Evolutionary conservation across 805 yeast species (phyloP).

Genomic region (Pichia ethanolica): DNA sequence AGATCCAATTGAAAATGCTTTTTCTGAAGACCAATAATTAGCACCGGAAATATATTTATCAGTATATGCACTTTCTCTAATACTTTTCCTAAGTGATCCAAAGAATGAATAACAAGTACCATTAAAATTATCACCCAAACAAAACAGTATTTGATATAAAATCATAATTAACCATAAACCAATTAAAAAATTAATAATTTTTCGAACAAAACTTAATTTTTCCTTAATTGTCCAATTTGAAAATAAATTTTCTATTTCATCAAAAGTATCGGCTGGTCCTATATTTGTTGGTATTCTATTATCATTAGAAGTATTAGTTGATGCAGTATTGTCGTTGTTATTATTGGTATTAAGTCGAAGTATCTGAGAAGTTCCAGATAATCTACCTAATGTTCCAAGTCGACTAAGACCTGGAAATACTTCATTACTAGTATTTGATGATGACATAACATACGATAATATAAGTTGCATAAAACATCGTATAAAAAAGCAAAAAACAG

Average conservation of each 20-base stretch:
- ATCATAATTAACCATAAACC: conserved; percentile 22
- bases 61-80: conserved; percentile 5
- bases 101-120: conserved; percentile 11
- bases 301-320: not conserved
- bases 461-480: conserved; percentile 5
- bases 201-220: conserved; percentile 1
- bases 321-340: not conserved
- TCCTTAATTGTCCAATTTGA: not conserved
- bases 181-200: conserved; percentile 19
- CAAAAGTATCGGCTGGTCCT: not conserved
- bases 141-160: conserved; percentile 30
- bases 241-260: not conserved
- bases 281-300: not conserved
- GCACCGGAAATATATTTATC: conserved; percentile 3
- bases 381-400: not conserved
- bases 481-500: conserved; percentile 1
- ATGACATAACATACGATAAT: conserved; percentile 1
- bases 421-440: not conserved
- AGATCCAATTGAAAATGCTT: conserved; percentile 31
- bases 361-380: not conserved
- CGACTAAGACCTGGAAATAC: conserved; percentile 1
- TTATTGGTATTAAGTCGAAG: not conserved
- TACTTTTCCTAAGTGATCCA: conserved; percentile 1
- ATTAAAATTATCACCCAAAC: conserved; percentile 17
- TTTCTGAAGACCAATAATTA: conserved; percentile 5